phyloP scores from a whole-genome alignment of 345 rosid genomes.

The Euphorbia lathyris region DNA sequence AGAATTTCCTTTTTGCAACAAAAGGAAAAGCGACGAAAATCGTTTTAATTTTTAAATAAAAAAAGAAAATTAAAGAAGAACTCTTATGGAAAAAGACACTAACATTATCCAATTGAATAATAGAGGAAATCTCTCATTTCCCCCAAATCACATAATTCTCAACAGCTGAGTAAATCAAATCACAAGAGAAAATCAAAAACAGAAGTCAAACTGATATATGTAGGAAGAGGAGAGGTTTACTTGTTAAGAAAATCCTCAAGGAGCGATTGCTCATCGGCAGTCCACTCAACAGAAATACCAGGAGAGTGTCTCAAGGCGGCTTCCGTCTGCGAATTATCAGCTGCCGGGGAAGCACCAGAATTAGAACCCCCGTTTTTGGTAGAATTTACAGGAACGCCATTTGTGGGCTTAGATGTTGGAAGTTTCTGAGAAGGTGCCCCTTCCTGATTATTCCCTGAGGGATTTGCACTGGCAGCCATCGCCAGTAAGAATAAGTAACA shows the following conservation, averaged over 20 bases:
- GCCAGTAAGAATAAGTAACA: neutral
- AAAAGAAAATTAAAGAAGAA: neutral
- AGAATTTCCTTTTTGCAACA: neutral
- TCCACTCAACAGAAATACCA: conserved; percentile 67
- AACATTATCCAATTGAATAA: neutral
- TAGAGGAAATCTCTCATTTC: neutral
- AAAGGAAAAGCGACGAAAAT: neutral
- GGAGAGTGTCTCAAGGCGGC: conserved; percentile 61
- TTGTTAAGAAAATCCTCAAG: conserved; percentile 67
- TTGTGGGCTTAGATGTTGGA: conserved; percentile 33
- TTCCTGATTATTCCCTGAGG: conserved; percentile 46
- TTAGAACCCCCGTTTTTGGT: conserved; percentile 36
- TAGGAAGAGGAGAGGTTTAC: conserved; percentile 18
- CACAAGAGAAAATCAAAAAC: neutral
- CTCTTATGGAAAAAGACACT: neutral
- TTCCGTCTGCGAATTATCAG: conserved; percentile 41
- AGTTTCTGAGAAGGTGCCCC: conserved; percentile 41
- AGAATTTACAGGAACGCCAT: conserved; percentile 47
- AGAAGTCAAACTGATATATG: neutral
- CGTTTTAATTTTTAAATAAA: too few species aligned
- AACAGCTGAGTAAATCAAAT: neutral
- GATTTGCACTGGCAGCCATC: conserved; percentile 76
- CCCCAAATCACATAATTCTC: neutral
- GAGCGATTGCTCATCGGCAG: conserved; percentile 58
- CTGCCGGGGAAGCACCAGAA: conserved; percentile 6